Evolutionary conservation across 805 yeast genomes (phyloP).

Genomic region (Candida ponderosae): DNA sequence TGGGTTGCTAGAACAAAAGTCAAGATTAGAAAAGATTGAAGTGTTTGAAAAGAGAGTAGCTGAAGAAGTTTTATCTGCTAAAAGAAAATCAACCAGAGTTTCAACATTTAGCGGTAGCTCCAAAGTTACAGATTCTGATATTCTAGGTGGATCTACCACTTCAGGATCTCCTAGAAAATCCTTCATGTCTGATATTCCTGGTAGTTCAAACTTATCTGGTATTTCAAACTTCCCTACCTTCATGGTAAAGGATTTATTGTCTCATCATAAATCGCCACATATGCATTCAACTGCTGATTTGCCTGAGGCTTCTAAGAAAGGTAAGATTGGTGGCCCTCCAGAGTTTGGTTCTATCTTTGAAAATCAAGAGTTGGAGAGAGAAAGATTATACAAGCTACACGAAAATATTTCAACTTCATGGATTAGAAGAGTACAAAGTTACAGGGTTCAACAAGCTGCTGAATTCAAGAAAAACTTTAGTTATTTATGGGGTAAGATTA

Average conservation of each 20-base stretch:
- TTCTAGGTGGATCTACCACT: too few species aligned
- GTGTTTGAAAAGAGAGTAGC: constrained; percentile 29
- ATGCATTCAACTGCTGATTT: not conserved
- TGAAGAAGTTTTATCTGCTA: constrained; percentile 9
- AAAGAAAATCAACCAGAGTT: constrained; percentile 5
- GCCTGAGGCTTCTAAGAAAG: not conserved
- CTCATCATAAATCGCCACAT: not conserved
- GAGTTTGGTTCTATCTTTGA: constrained; percentile 4
- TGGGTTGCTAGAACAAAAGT: constrained; percentile 59
- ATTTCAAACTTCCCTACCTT: too few species aligned
- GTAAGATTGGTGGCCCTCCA: not conserved
- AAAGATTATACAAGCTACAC: constrained; percentile 23
- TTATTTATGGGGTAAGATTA: constrained; percentile 34
- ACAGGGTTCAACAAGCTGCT: constrained; percentile 30
- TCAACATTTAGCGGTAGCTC: not conserved
- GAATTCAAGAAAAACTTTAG: constrained; percentile 31
- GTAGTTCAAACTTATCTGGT: too few species aligned
- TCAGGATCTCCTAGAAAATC: too few species aligned
- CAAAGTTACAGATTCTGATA: not conserved
- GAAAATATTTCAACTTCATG: constrained; percentile 55
- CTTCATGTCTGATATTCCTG: too few species aligned
- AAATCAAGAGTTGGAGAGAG: not conserved
- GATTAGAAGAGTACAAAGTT: constrained; percentile 55
- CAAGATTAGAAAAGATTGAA: constrained; percentile 43
- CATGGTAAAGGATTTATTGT: too few species aligned